Evolutionary conservation across 2,329 filamentous ascomycete genomes (phyloP), one percentile per base, ranked within the genome.

Genomic region (Penicillium psychrosexuale): DNA sequence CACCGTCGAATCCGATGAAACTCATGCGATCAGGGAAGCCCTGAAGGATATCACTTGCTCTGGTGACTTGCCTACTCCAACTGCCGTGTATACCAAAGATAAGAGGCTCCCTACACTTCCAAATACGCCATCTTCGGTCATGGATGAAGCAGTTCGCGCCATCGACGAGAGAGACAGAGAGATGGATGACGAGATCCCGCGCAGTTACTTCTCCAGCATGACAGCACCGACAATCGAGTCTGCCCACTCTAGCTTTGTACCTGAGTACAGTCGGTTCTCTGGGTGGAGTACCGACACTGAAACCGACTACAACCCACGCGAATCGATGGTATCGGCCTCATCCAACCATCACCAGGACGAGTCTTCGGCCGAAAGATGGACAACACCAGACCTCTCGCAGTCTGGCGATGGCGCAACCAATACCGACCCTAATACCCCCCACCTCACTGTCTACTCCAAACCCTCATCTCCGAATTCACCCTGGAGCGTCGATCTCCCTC

Each of bases 81-180:
- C 63, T 5, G 63, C 66, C 8, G 53, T 67, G 2, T 63, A 69
- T 51, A 58, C 67, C 17, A 62, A 62, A 31, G 66, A 73, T 17
- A 78, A 78, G 56, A 65, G 76, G 38, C 67, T 78, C 22, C 76
- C 76, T 6, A 77, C 75, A 8, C 65, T 78, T 19, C 76, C 76
- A 8, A 78, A 78, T 57, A 74, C 74, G 5, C 76, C 76, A 28
- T 78, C 76, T 0, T 78, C 75, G 1, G 75, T 76, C 34, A 70
- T 76, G 67, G 72, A 76, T 22, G 72, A 75, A 53, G 72, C 71
- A 8, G 61, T 75, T 15, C 66, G 66, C 15, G 69, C 69, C 17
- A 65, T 74, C 28, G 69, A 74, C 28, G 66, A 66, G 17, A 61
- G 61, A 27, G 69, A 72, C 54, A 63, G 60, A 19, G 66, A 62